Conservation (phyloP, 208 protist species). For the Kentomonas sorsogonicus region DNA sequence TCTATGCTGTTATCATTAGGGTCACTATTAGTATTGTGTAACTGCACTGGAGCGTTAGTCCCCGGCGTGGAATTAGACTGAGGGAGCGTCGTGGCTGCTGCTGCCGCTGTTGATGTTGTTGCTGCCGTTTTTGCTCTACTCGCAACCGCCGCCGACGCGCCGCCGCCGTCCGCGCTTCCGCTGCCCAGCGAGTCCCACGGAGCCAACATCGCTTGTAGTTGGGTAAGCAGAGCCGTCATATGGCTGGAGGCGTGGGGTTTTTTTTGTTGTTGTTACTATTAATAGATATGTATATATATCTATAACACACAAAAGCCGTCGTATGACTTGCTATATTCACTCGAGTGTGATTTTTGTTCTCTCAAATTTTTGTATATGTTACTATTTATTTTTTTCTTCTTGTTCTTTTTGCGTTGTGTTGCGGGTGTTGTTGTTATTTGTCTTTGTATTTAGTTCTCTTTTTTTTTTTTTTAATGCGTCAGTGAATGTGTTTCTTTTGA, state of each 20-base stretch:
- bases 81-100: too few relatives aligned
- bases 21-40: too few relatives aligned
- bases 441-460: constrained; percentile 2
- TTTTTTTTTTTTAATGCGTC: constrained; percentile 2
- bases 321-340: not conserved
- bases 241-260: not conserved
- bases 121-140: too few relatives aligned
- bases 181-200: constrained; percentile 13
- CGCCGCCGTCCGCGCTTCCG: too few relatives aligned
- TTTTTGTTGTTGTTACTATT: not conserved
- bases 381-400: constrained; percentile 1
- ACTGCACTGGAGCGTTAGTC: too few relatives aligned
- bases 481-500: not conserved
- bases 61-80: too few relatives aligned
- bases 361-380: constrained; percentile 8
- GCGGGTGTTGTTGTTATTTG: not conserved
- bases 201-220: constrained; percentile 10
- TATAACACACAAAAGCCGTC: not conserved
- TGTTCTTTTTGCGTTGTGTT: not conserved
- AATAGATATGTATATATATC: not conserved
- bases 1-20: too few relatives aligned
- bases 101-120: too few relatives aligned
- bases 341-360: not conserved
- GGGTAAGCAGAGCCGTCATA: constrained; percentile 13
- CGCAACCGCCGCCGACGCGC: too few relatives aligned